Percentiles rank a stretch among this genome's conserved stretches.
Conservation (phyloP, 257 asterid genomes). For the Capsicum chinense region DNA sequence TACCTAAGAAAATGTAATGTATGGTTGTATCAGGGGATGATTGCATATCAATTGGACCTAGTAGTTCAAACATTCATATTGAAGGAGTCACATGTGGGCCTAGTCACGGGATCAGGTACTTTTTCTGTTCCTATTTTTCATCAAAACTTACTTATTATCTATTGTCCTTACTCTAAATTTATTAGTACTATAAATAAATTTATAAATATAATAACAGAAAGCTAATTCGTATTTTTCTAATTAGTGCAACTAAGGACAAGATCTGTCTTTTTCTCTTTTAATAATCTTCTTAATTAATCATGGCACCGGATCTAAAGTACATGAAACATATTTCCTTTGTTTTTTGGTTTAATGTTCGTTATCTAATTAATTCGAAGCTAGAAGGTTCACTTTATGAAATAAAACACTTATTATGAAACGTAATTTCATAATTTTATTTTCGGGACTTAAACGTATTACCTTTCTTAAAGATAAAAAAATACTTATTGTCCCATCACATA, state of each 20-base stretch:
- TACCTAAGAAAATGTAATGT: too few species aligned
- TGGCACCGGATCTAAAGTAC: too few species aligned
- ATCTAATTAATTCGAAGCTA: too few species aligned
- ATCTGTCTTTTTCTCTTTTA: background rate
- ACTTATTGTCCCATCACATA: too few species aligned
- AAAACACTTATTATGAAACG: too few species aligned
- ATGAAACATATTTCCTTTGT: too few species aligned
- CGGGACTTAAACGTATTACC: too few species aligned
- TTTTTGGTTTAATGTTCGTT: too few species aligned
- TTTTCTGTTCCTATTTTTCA: background rate
- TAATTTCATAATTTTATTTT: too few species aligned
- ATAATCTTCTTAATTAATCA: background rate
- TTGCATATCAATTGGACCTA: slow-evolving; percentile 91
- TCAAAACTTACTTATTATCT: background rate
- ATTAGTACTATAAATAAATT: background rate
- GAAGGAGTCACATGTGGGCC: slow-evolving; percentile 94
- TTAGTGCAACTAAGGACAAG: background rate
- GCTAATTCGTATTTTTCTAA: background rate
- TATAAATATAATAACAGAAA: background rate
- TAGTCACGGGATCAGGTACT: slow-evolving; percentile 96
- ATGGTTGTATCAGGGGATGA: slow-evolving; percentile 70
- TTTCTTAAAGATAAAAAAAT: too few species aligned
- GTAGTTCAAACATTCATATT: slow-evolving; percentile 83
- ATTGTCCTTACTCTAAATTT: background rate
- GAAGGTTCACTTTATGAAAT: too few species aligned